phyloP scores from a whole-genome alignment of 768 basidiomycete species.

The Leccinum barrowsii region DNA sequence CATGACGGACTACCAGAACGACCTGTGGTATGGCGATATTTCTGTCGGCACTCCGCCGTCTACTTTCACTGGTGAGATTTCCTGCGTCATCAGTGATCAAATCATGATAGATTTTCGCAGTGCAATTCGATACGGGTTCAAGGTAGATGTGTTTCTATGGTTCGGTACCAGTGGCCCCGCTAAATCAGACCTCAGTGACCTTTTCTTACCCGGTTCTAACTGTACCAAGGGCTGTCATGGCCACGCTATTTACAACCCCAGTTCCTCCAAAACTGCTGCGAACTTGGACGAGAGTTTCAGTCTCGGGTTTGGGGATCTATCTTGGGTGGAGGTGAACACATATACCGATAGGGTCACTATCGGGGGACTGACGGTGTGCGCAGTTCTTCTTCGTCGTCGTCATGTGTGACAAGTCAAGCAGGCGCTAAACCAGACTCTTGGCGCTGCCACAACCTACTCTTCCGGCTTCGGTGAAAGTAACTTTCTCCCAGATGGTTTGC shows the following conservation, averaged over 20 bases:
- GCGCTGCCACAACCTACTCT: constrained; percentile 10
- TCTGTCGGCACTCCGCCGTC: constrained; percentile 1
- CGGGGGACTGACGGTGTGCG: constrained; percentile 1
- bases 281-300: neutral
- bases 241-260: constrained; percentile 33
- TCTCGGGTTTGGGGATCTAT: neutral
- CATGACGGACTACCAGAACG: neutral
- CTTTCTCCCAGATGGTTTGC: constrained; percentile 24
- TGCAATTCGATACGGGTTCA: constrained; percentile 2
- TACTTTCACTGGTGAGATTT: neutral
- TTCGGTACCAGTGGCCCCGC: neutral
- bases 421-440: constrained; percentile 11
- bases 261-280: constrained; percentile 3
- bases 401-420: neutral
- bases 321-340: neutral
- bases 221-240: constrained; percentile 25
- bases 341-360: constrained; percentile 7
- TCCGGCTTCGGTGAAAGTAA: neutral
- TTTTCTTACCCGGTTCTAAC: constrained; percentile 23
- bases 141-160: constrained; percentile 1
- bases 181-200: constrained; percentile 13
- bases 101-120: neutral
- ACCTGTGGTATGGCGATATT: constrained; percentile 11
- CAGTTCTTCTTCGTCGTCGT: neutral
- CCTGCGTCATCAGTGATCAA: neutral